Conservation (phyloP, 2,329 filamentous ascomycete genomes). For the Pseudocercospora musae region DNA sequence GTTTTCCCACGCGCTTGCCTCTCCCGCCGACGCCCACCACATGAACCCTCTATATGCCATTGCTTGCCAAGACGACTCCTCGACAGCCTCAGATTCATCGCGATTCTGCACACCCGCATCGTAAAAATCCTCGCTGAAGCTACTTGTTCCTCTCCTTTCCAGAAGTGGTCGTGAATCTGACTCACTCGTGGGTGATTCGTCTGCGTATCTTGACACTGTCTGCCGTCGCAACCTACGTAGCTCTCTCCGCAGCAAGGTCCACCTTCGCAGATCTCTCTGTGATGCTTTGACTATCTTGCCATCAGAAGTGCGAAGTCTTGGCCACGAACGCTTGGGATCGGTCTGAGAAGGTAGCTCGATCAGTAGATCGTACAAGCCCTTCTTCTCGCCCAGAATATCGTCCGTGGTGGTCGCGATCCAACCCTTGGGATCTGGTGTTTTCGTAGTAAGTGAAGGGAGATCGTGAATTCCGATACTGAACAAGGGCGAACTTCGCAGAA, state of each 20-base stretch:
- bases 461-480: constrained; percentile 94
- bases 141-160: constrained; percentile 25
- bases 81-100: constrained; percentile 42
- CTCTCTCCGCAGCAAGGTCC: constrained; percentile 58
- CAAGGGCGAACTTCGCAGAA: constrained; percentile 70
- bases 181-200: constrained; percentile 19
- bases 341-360: constrained; percentile 57
- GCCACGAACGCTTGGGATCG: constrained; percentile 43
- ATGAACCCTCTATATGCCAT: constrained; percentile 80
- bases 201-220: constrained; percentile 33
- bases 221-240: constrained; percentile 29
- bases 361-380: constrained; percentile 82
- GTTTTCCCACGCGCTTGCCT: constrained; percentile 57
- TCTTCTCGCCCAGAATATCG: constrained; percentile 83
- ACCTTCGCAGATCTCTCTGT: constrained; percentile 83
- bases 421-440: constrained; percentile 50
- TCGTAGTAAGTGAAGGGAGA: constrained; percentile 70
- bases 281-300: constrained; percentile 74
- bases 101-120: constrained; percentile 21
- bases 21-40: constrained; percentile 85
- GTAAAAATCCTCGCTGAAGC: constrained; percentile 7
- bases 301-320: constrained; percentile 68
- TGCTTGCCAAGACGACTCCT: constrained; percentile 62
- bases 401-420: constrained; percentile 98
- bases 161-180: constrained; percentile 17